Conservation (phyloP, 2,329 filamentous ascomycete genomes). For the Arthrobotrys entomopaga region DNA sequence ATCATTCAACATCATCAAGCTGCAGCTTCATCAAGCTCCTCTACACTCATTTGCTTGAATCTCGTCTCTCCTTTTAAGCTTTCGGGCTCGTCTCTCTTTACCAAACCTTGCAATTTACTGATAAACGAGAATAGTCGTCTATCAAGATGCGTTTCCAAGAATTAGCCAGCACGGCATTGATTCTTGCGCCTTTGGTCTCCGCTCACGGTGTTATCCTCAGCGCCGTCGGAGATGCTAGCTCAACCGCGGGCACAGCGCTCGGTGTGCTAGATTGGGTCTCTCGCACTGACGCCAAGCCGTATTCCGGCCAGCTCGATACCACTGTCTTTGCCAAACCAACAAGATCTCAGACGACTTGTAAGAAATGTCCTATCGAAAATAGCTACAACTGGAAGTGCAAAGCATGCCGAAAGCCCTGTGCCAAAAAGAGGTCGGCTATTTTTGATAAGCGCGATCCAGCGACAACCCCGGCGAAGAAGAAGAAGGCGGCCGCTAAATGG, state of each 20-base stretch:
- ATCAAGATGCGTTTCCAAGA: slow-evolving; percentile 7
- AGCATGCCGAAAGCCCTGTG: slow-evolving; percentile 3
- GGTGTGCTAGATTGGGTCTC: slow-evolving; percentile 19
- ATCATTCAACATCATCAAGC: too few relatives aligned
- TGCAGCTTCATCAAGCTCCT: too few relatives aligned
- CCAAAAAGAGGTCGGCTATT: slow-evolving; percentile 6
- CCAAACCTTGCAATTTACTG: too few relatives aligned
- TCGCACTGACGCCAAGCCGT: slow-evolving; percentile 2
- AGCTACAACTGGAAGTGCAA: slow-evolving; percentile 7
- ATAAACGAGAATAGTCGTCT: too few relatives aligned
- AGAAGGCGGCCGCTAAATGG: background rate
- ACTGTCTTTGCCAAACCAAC: slow-evolving; percentile 25
- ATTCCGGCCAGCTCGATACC: slow-evolving; percentile 15
- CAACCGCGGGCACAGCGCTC: slow-evolving; percentile 12
- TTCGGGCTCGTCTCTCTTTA: too few relatives aligned
- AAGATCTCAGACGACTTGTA: slow-evolving; percentile 12
- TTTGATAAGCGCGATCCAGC: background rate
- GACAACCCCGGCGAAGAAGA: slow-evolving; percentile 1
- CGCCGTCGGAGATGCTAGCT: slow-evolving; percentile 30
- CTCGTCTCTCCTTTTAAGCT: too few relatives aligned
- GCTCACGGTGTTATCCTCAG: slow-evolving; percentile 23
- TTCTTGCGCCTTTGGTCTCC: background rate
- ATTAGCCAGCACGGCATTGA: background rate
- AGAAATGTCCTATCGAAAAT: slow-evolving; percentile 12
- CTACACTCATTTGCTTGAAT: too few relatives aligned